A percentile compares a stretch with the other conserved stretches of the same genome.
phyloP scores from a whole-genome alignment of 2,329 filamentous ascomycete genomes.

The Sporothrix luriei region DNA sequence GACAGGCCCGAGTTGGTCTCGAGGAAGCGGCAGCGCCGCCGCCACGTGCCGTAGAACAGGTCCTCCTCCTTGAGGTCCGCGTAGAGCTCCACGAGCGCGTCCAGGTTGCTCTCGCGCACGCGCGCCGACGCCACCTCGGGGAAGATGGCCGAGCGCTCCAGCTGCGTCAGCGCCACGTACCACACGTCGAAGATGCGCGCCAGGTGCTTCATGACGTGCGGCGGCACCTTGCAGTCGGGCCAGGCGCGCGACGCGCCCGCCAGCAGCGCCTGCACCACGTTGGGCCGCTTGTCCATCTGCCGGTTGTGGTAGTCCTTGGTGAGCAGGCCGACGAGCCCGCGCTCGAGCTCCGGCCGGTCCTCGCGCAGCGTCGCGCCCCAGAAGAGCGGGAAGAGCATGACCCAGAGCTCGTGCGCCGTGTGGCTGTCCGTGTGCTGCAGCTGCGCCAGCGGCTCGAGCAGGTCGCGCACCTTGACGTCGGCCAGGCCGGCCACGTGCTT shows the following conservation, averaged over 20 bases:
- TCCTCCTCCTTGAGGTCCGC: constrained; percentile 90
- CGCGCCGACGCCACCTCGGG: constrained; percentile 81
- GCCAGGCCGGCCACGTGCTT: constrained; percentile 82
- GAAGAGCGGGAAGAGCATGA: constrained; percentile 85
- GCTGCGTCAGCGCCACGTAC: constrained; percentile 90
- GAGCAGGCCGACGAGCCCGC: constrained; percentile 83
- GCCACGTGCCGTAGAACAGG: constrained; percentile 96
- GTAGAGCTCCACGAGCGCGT: constrained; percentile 93
- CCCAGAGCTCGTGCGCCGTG: constrained; percentile 87
- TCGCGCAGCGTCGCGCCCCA: constrained; percentile 89
- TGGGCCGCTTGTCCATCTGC: constrained; percentile 92
- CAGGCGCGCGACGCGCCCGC: constrained; percentile 82
- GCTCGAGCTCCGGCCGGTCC: constrained; percentile 86
- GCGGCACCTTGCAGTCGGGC: constrained; percentile 88
- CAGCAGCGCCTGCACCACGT: constrained; percentile 89
- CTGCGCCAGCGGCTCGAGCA: constrained; percentile 87
- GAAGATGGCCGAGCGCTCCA: constrained; percentile 85
- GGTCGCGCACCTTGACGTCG: constrained; percentile 82
- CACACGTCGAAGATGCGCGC: constrained; percentile 93
- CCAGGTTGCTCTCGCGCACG: constrained; percentile 90
- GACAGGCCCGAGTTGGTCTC: constrained; percentile 97
- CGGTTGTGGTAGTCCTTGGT: constrained; percentile 95
- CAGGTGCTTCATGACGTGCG: constrained; percentile 93
- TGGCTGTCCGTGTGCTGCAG: constrained; percentile 86
- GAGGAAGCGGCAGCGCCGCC: constrained; percentile 90